Conservation (phyloP, 2,329 filamentous ascomycete species). For the Fusarium sp. region DNA sequence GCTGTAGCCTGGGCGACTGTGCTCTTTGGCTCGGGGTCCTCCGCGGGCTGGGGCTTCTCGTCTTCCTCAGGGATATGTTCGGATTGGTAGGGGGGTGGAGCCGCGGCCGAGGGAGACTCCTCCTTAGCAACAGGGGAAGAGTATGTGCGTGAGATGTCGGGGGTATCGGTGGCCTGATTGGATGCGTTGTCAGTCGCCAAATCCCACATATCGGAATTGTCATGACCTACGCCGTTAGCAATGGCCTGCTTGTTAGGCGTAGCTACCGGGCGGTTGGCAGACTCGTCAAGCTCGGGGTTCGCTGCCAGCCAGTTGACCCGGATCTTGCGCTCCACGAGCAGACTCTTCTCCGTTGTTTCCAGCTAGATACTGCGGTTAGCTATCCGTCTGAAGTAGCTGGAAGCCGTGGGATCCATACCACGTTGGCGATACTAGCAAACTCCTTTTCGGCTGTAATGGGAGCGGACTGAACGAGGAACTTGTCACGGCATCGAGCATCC, state of each 20-base stretch:
- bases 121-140: constrained; percentile 57
- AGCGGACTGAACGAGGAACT: constrained; percentile 96
- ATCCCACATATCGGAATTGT: neutral
- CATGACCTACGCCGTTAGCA: constrained; percentile 55
- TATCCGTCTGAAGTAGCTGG: neutral
- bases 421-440: constrained; percentile 81
- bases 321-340: constrained; percentile 94
- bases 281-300: constrained; percentile 56
- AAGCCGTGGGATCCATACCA: constrained; percentile 68
- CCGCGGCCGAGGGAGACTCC: constrained; percentile 47
- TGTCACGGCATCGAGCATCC: constrained; percentile 94
- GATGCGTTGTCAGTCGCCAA: constrained; percentile 23
- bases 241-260: constrained; percentile 58
- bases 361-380: constrained; percentile 66
- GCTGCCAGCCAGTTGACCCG: constrained; percentile 85
- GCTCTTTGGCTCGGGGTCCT: constrained; percentile 47
- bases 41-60: constrained; percentile 39
- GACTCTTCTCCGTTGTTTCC: constrained; percentile 80
- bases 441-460: constrained; percentile 86
- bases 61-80: constrained; percentile 49
- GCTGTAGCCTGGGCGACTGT: constrained; percentile 56
- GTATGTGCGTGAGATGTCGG: constrained; percentile 58
- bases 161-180: constrained; percentile 54
- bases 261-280: constrained; percentile 39
- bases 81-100: constrained; percentile 51